These are phyloP conservation scores for Trichoderma oligosporum DNA, from an alignment of 2,329 filamentous ascomycete genomes.

Conservation along the genomic window DNA sequence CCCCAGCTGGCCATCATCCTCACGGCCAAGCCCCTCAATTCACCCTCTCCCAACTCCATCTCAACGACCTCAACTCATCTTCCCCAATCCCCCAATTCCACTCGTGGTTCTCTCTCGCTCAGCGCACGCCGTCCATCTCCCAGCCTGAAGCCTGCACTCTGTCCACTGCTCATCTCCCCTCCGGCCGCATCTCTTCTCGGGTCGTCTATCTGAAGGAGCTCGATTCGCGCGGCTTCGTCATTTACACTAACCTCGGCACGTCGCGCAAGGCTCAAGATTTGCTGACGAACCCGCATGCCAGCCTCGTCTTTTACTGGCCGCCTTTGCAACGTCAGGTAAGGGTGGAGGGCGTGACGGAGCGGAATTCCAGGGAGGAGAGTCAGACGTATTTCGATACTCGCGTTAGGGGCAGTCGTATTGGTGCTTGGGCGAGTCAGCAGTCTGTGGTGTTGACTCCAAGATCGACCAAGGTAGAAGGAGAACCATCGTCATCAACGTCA, in stretches of 20 bases:
- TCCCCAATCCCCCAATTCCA: constrained; percentile 82
- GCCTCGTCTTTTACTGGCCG: constrained; percentile 88
- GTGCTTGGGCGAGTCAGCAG: constrained; percentile 92
- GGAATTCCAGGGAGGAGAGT: constrained; percentile 67
- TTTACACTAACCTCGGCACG: constrained; percentile 91
- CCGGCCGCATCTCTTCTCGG: constrained; percentile 77
- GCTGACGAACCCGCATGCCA: constrained; percentile 69
- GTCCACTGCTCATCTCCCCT: constrained; percentile 78
- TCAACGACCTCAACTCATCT: constrained; percentile 54
- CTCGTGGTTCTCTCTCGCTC: constrained; percentile 77
- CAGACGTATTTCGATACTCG: constrained; percentile 63
- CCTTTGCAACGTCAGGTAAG: constrained; percentile 83
- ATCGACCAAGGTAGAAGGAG: not conserved
- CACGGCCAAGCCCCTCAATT: constrained; percentile 72
- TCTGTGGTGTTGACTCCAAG: constrained; percentile 64
- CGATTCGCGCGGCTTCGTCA: constrained; percentile 75
- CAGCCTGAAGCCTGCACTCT: constrained; percentile 88
- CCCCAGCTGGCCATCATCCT: constrained; percentile 56
- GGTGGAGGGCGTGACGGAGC: constrained; percentile 72
- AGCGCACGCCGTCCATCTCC: constrained; percentile 51
- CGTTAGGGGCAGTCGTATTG: constrained; percentile 76
- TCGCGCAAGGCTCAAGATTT: constrained; percentile 67
- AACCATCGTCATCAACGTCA: too few relatives aligned
- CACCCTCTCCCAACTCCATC: constrained; percentile 58
- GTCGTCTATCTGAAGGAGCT: constrained; percentile 96